A percentile compares a stretch with the other conserved stretches of the same genome.
Conservation (phyloP, 2,329 filamentous ascomycete species). For the Fusarium nodosum region DNA sequence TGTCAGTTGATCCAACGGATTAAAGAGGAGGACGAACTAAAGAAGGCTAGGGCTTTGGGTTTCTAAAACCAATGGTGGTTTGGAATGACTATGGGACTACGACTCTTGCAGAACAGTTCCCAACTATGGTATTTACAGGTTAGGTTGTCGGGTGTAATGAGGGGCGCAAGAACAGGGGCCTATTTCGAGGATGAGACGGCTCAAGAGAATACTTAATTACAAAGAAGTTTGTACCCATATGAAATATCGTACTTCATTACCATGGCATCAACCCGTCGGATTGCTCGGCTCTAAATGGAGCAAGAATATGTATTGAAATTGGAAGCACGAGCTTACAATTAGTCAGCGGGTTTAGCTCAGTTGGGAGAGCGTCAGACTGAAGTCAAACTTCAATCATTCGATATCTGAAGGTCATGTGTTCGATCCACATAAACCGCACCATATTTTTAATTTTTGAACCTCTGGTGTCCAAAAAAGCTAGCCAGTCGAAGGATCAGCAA, state of each 20-base stretch:
- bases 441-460: too few species aligned
- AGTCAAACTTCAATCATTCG: neutral
- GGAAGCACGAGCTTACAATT: too few species aligned
- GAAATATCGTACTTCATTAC: too few species aligned
- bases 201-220: neutral
- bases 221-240: too few species aligned
- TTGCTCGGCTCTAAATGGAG: too few species aligned
- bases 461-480: too few species aligned
- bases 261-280: too few species aligned
- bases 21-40: neutral
- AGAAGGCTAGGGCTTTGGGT: neutral
- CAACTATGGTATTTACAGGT: neutral
- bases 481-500: too few species aligned
- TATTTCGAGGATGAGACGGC: neutral
- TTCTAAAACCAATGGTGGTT: rapidly evolving
- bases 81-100: neutral
- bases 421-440: neutral
- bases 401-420: neutral
- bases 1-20: neutral
- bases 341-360: constrained; percentile 32
- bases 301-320: too few species aligned
- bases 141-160: neutral
- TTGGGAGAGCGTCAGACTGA: constrained; percentile 7
- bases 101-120: rapidly evolving
- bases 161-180: rapidly evolving